A percentile compares a stretch with the other conserved stretches of the same genome.
phyloP scores from a whole-genome alignment of 2,329 filamentous ascomycete genomes.

The Neophaeococcomyces aloes region DNA sequence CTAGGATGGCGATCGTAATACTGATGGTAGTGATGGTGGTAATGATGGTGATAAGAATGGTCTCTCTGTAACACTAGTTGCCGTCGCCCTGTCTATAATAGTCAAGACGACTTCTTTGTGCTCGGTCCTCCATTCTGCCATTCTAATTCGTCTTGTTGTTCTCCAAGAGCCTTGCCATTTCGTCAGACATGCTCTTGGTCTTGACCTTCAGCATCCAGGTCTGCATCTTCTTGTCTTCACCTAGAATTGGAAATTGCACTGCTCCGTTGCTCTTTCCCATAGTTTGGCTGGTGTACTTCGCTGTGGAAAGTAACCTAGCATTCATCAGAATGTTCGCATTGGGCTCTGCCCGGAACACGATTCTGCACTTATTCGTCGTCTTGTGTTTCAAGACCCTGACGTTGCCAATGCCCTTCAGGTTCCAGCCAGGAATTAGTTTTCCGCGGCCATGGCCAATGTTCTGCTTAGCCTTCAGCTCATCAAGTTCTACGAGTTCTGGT shows the following conservation, averaged over 20 bases:
- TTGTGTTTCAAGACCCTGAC: conserved; percentile 66
- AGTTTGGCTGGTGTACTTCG: conserved; percentile 48
- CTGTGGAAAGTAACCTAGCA: conserved; percentile 49
- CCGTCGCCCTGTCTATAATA: not conserved
- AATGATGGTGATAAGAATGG: no score
- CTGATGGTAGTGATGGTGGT: no score
- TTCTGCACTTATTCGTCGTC: conserved; percentile 52
- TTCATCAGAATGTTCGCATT: conserved; percentile 66
- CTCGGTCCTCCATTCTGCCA: not conserved
- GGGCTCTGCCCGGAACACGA: conserved; percentile 65
- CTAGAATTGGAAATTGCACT: conserved; percentile 16
- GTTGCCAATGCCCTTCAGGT: conserved; percentile 58
- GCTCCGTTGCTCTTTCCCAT: conserved; percentile 16
- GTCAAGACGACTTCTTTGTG: no score
- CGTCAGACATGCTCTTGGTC: conserved; percentile 13
- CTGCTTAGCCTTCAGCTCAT: conserved; percentile 34
- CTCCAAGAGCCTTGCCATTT: conserved; percentile 17
- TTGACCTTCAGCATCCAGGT: conserved; percentile 21
- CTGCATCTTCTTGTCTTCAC: conserved; percentile 15
- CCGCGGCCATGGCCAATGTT: conserved; percentile 26
- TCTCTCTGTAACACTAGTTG: not conserved
- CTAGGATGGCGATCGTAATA: no score
- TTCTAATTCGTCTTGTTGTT: conserved; percentile 14
- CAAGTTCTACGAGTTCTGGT: conserved; percentile 26
- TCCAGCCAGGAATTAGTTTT: conserved; percentile 41